Evolutionary conservation across 139 green algal species (phyloP).

Genomic region (Chlorella vulgaris): DNA sequence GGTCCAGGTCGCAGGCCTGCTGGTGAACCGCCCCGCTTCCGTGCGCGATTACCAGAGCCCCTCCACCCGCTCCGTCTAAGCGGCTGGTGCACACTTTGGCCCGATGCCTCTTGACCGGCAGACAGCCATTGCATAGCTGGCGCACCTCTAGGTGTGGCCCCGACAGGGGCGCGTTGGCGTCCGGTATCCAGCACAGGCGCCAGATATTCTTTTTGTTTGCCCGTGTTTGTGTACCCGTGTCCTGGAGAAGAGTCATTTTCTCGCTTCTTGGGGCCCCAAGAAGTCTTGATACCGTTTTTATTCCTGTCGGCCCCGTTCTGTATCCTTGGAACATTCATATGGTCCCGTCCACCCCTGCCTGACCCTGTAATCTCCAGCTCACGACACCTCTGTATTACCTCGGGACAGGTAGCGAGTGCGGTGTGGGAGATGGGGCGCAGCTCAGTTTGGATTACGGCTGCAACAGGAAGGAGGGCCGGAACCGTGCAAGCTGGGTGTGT

Average conservation of each 20-base stretch:
- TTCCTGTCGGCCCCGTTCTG: no score
- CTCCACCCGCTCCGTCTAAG: slow-evolving; percentile 15
- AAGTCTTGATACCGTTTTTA: neutral
- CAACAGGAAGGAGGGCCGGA: no score
- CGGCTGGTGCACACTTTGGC: neutral
- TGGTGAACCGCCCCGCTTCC: slow-evolving; percentile 59
- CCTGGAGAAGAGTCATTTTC: neutral
- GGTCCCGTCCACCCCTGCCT: no score
- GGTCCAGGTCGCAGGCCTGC: slow-evolving; percentile 76
- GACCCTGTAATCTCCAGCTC: no score
- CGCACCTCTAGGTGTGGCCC: slow-evolving; percentile 1
- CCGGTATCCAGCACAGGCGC: neutral
- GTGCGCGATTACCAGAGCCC: slow-evolving; percentile 28
- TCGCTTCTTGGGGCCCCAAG: neutral
- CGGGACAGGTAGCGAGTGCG: no score
- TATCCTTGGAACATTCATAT: no score
- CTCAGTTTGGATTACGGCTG: no score
- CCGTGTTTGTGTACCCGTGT: neutral
- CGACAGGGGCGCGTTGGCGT: neutral
- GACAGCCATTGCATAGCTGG: slow-evolving; percentile 9
- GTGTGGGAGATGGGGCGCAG: no score
- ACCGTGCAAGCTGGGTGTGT: no score
- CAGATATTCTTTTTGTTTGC: slow-evolving; percentile 4
- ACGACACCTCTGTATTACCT: no score
- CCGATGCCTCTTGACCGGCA: neutral